These are phyloP conservation scores for Ogataea neopini DNA, from an alignment of 805 yeast genomes.

Conservation along the genomic window DNA sequence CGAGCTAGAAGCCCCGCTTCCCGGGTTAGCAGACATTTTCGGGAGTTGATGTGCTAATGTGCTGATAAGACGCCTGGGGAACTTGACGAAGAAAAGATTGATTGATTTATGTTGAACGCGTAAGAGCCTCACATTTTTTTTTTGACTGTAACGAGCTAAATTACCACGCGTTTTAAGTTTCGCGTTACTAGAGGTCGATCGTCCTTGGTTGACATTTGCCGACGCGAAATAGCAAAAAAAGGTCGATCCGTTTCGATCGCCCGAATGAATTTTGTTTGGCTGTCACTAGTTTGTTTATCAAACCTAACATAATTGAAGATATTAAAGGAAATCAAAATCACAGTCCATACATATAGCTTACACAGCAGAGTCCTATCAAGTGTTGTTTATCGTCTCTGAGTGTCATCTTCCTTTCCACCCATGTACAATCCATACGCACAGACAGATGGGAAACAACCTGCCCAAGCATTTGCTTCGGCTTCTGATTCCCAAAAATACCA, in stretches of 20 bases:
- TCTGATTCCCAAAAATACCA: conserved; percentile 24
- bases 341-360: too few relatives aligned
- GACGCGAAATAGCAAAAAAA: neutral
- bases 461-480: neutral
- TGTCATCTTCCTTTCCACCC: too few relatives aligned
- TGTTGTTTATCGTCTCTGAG: too few relatives aligned
- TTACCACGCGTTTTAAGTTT: neutral
- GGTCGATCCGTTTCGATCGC: neutral
- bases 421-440: conserved; percentile 49
- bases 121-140: neutral
- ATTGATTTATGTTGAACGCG: neutral
- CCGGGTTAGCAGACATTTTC: conserved; percentile 21
- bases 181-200: conserved; percentile 2
- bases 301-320: too few relatives aligned
- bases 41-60: too few relatives aligned
- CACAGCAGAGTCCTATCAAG: neutral
- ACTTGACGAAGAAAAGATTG: too few relatives aligned
- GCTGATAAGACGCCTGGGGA: too few relatives aligned
- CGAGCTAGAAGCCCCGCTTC: conserved; percentile 25
- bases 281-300: neutral
- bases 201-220: too few relatives aligned
- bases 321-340: too few relatives aligned
- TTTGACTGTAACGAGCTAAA: neutral
- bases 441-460: conserved; percentile 4
- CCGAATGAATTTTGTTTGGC: neutral